Evolutionary conservation across 139 green algal species (phyloP), one percentile per base, ranked within the genome.

Genomic region (Penium margaritaceum): DNA sequence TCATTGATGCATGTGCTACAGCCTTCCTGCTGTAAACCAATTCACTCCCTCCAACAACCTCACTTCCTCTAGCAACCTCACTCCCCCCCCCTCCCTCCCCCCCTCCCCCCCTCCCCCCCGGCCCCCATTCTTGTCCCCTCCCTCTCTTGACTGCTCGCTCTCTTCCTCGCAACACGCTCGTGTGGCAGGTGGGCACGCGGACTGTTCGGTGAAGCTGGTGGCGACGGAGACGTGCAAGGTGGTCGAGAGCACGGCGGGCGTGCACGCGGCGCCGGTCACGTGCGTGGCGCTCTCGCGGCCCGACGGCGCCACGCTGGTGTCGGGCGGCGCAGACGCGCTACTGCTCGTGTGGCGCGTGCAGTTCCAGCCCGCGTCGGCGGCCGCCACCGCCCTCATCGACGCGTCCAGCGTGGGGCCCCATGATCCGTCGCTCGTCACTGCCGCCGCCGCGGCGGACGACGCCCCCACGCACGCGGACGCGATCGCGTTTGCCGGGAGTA

Each of bases 311-410:
- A 73, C 62, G 9, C 70, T 87, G 29, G 81, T 88, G 12, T 86
- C 65, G 27, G 87, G 87, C 38, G 82, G 69, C 66, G 30, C 62
- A 0, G 86, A 90, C 75, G 84, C 83, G 0, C 89, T 80, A 3
- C 30, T 89, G 12, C 83, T 89, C 24, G 68, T 91, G 15, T 90
- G 86, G 87, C 82, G 38, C n/a, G 21, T 78, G 51, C 29, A 72
- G 27, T n/a, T 30, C 4, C 36, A 57, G 21, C 19, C 68, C 29
- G 19, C 33, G 5, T n/a, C n/a, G n/a, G 30, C 58, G 38, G 55
- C 27, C 24, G 55, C 30, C 55, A 64, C 58, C 6, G 58, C 30
- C 30, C 27, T 24, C 58, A 17, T 47, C 62, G 62, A 19, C 14
- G 62, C 62, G 6, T 19, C 62, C 15, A 32, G 55, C 1, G 30